phyloP scores from a whole-genome alignment of 2,329 filamentous ascomycete species.

The Trichophyton verrucosum region DNA sequence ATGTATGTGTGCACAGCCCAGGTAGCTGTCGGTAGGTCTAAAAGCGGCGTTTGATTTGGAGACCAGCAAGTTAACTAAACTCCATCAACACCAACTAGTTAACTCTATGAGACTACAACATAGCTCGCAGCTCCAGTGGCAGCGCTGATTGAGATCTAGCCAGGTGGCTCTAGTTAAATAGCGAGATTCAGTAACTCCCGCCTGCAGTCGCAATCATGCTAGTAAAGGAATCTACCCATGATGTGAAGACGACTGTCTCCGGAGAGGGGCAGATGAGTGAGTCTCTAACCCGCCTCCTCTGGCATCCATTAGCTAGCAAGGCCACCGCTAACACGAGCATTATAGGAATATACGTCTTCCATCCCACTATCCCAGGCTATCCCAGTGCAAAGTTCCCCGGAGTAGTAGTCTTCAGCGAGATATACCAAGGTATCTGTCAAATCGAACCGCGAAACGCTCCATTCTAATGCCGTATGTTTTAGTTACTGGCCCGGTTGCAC shows the following conservation, averaged over 20 bases:
- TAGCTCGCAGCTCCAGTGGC: no score
- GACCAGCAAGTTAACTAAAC: no score
- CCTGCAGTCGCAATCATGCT: constrained; percentile 36
- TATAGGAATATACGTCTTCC: constrained; percentile 76
- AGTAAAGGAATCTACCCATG: constrained; percentile 46
- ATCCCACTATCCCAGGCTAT: constrained; percentile 72
- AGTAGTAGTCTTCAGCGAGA: constrained; percentile 82
- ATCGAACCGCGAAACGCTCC: not conserved
- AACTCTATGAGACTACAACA: no score
- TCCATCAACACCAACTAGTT: no score
- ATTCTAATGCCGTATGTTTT: not conserved
- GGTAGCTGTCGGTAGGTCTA: no score
- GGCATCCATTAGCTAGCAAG: not conserved
- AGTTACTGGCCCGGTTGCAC: constrained; percentile 82
- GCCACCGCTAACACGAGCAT: not conserved
- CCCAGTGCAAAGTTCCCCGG: constrained; percentile 82
- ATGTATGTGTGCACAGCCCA: no score
- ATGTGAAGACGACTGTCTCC: constrained; percentile 48
- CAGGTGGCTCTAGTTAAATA: no score
- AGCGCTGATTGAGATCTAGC: no score
- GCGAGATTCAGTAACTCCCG: no score
- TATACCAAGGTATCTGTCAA: constrained; percentile 64
- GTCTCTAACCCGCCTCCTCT: not conserved
- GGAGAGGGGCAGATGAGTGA: constrained; percentile 47
- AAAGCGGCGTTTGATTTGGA: no score